phyloP scores from a whole-genome alignment of 1,139 yeast genomes.

The Debaryomyces coudertii region DNA sequence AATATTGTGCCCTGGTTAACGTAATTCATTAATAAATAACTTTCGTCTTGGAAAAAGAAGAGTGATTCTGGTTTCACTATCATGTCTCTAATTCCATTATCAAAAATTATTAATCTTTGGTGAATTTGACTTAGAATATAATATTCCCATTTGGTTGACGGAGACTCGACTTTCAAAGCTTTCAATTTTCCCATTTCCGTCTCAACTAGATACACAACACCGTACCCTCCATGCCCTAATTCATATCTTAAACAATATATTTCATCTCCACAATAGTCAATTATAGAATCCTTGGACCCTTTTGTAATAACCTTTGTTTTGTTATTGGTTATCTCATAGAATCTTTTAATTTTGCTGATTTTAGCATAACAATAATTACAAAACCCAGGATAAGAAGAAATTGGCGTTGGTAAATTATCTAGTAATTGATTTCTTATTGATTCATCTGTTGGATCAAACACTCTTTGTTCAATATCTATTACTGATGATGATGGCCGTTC shows the following conservation, averaged over 20 bases:
- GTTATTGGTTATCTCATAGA: slow-evolving; percentile 39
- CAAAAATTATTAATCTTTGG: slow-evolving; percentile 28
- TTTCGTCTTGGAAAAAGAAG: slow-evolving; percentile 68
- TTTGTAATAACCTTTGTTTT: slow-evolving; percentile 35
- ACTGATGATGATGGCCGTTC: slow-evolving; percentile 35
- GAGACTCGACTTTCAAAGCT: slow-evolving; percentile 77
- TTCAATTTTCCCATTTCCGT: slow-evolving; percentile 57
- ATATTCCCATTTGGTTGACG: slow-evolving; percentile 80
- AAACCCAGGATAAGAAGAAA: slow-evolving; percentile 34
- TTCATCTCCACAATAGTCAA: slow-evolving; percentile 55
- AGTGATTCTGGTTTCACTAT: slow-evolving; percentile 54
- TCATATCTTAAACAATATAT: slow-evolving; percentile 60
- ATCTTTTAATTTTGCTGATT: slow-evolving; percentile 34
- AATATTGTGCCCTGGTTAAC: slow-evolving; percentile 73
- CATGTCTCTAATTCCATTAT: slow-evolving; percentile 14
- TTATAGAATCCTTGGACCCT: slow-evolving; percentile 45
- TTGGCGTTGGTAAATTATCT: slow-evolving; percentile 28
- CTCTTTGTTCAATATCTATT: slow-evolving; percentile 8
- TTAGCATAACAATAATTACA: slow-evolving; percentile 18
- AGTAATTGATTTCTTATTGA: slow-evolving; percentile 28
- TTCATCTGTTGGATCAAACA: slow-evolving; percentile 34
- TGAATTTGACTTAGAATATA: slow-evolving; percentile 67
- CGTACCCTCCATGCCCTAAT: slow-evolving; percentile 82
- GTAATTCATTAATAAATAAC: slow-evolving; percentile 72
- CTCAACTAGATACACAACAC: slow-evolving; percentile 76